Base-by-base conservation (phyloP, 768 basidiomycete genomes). In the Neoboletus brunneissimus region DNA sequence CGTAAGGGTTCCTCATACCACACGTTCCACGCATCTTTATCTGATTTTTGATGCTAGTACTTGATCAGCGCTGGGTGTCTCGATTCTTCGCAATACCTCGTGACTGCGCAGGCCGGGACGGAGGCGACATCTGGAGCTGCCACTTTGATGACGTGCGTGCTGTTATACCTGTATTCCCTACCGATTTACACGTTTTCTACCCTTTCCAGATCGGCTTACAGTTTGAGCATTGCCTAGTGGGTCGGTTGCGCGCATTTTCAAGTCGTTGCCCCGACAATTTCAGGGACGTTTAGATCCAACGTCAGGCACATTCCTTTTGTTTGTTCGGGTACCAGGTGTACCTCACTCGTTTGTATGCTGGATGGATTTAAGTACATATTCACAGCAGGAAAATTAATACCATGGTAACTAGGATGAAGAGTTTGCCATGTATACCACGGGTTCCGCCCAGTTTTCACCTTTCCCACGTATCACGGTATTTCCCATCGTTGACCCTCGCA, bases 111-210 rank as follows among this genome's bases (percentile, higher is more conserved):
- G 63, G 85, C 77, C 8, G 87, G 87, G 7, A 83, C 82, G 0
- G 87, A 88, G 67, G 80, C 81, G 16, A 86, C 82, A 0, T 76
- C 75, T 12, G 85, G 85, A n/a, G 73, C 74, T 29, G 84, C 81
- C 11, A 78, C 75, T 0, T 69, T 87, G 9, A 77, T 74, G 0
- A 81, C 80, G 85, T 86, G 61, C 64, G 81, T 72, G 34, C 13
- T 8, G 6, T 16, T 9, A 1, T 13, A 0, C 5, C 5, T 20
- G 5, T 8, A 4, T 20, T 0, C 7, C 10, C 23, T n/a, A 13
- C 15, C 7, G 15, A 31, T 13, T 52, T 27, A 56, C 44, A 25
- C n/a, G 27, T 25, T 40, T 31, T 44, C 20, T 37, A 4, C 29
- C 15, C 23, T 45, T 43, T 22, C 22, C 56, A 83, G 82, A 5